Base-by-base conservation (phyloP, 805 yeast genomes). In the Candida rishiriensis region DNA sequence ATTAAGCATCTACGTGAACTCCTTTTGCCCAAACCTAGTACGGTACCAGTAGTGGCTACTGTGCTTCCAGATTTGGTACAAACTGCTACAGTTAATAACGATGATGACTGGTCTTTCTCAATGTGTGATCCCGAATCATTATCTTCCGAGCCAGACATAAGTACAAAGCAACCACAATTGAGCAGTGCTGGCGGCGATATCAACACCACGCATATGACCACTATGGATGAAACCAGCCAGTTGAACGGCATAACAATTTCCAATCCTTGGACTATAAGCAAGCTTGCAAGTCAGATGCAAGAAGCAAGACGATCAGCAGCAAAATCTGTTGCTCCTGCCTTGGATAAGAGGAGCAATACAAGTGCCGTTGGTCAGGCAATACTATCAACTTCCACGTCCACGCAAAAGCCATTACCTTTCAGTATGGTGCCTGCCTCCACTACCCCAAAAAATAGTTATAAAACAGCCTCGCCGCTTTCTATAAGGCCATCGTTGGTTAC, bases 241-340 rank as follows among this genome's bases (percentile, higher is more conserved):
- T 21, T 48, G 1, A 41, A 45, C 9, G 47, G 51, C 34, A 47
- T 51, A 1, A 36, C 44, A 1, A 31, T 56, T 2, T 52, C 58
- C 1, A 60, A 59, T 38, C 61, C 64, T 0, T 57, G 56, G 48
- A 44, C 48, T 1, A 37, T 50, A 4, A 18, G 55, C 2, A 59
- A 59, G 38, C 38, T 51, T 44, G 41, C 41, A 2, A 34, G 15
- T 9, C 44, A 44, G 8, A 33, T 40, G 38, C 42, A 29, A 35
- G 13, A 33, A 26, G 30, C 14, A 16, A 18, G 38, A 29, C 31
- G 26, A 18, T 10, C 12, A 9, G 26, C 26, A 21, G 26, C 26
- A 4, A 21, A 21, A 4, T 21, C 26, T 21, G 26, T 21, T 21
- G 26, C 26, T 21, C 26, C 26, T 21, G 26, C 7, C 26, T 21